Base-by-base conservation (phyloP, 164 flowering plant species). In the Umbilicus rupestris region DNA sequence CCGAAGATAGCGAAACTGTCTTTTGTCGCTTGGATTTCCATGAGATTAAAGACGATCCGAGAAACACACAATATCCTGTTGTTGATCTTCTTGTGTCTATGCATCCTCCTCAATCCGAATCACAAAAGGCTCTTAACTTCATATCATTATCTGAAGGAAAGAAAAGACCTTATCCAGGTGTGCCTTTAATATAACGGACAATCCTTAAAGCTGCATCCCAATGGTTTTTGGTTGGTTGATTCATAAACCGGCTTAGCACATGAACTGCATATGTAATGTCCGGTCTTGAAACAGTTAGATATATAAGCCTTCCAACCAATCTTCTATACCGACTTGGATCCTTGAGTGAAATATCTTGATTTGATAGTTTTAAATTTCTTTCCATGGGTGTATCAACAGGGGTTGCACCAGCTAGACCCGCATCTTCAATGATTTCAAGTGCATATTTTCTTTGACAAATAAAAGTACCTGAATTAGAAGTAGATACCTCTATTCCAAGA, bases 361-460 rank as follows among this genome's bases (percentile, higher is more conserved):
- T 7, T 3, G 4, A 29, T 12, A 60, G 14, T 31, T 60, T 60
- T 14, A 30, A 11, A 60, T 14, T 12, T 29, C 39, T 16, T 30
- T 60, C 63, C 39, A 29, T 60, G 19, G 63, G 63, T 2, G 22
- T 29, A 19, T 15, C 39, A 35, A 30, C 62, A 15, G 39, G 63
- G 22, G 20, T 20, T 3, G 39, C 63, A 15, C 63, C 37, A 4
- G 22, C 2, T 29, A 19, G 11, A 60, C 39, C 63, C n/a, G 20
- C 63, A 60, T 60, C 63, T 60, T 60, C 11, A n/a, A 60, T 60
- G 4, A 60, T 60, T 19, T 60, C 20, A 19, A 60, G 39, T 15
- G 63, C 63, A 60, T 60, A 60, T 14, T 60, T 60, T 30, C 39
- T 11, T 60, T 60, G 63, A 29, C 20, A 60, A 19, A 60, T 60